phyloP scores from a whole-genome alignment of 805 yeast genomes.

The Teunomyces panamensis region DNA sequence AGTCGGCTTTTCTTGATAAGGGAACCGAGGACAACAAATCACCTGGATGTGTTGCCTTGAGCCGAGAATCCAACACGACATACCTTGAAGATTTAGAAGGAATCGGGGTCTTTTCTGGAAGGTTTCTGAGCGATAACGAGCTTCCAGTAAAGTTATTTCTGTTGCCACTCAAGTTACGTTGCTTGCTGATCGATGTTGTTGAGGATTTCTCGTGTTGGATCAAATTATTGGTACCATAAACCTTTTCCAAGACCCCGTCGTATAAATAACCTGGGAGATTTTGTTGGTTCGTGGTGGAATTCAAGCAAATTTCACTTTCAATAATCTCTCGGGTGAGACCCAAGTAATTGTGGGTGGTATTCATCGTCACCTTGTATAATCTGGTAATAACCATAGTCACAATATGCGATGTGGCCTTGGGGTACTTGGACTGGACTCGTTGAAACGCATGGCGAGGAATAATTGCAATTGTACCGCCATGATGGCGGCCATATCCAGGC shows the following conservation, averaged over 20 bases:
- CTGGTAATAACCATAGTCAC: constrained; percentile 89
- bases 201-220: neutral
- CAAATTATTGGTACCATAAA: constrained; percentile 14
- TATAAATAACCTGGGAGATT: constrained; percentile 58
- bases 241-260: constrained; percentile 51
- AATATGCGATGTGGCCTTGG: constrained; percentile 88
- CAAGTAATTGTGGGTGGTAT: constrained; percentile 81
- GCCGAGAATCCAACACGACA: constrained; percentile 50
- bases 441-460: constrained; percentile 84
- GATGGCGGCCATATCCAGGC: constrained; percentile 6
- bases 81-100: constrained; percentile 28
- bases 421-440: constrained; percentile 68
- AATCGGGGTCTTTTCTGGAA: neutral
- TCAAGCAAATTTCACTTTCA: constrained; percentile 68
- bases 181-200: neutral
- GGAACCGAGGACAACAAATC: constrained; percentile 83
- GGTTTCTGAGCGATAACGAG: neutral
- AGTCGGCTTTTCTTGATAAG: constrained; percentile 43
- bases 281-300: constrained; percentile 21
- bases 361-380: constrained; percentile 85
- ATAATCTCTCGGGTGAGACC: constrained; percentile 81
- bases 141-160: neutral
- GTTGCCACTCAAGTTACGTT: neutral
- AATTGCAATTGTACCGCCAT: constrained; percentile 76
- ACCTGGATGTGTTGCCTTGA: constrained; percentile 68